Percentiles rank a stretch among this genome's conserved stretches.
phyloP scores from a whole-genome alignment of 176 grass and related monocot genomes.

The Zoysia pacifica region DNA sequence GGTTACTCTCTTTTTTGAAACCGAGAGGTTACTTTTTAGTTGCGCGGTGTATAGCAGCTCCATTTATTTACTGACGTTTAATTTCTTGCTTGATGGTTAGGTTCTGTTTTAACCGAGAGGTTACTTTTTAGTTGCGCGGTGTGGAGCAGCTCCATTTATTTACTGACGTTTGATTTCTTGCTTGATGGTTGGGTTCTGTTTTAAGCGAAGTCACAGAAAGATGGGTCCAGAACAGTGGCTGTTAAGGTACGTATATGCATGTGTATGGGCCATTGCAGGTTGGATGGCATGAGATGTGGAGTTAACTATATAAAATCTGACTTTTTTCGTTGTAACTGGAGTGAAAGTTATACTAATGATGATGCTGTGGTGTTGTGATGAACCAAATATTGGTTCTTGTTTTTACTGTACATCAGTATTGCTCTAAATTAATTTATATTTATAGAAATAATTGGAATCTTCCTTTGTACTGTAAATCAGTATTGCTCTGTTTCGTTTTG shows the following conservation, averaged over 20 bases:
- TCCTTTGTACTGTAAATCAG: no score
- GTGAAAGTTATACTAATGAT: not conserved
- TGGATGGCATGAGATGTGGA: not conserved
- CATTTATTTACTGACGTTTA: not conserved
- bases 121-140: not conserved
- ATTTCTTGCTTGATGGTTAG: constrained; percentile 25
- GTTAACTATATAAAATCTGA: not conserved
- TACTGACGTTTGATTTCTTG: constrained; percentile 2
- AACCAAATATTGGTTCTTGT: no score
- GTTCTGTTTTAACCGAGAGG: not conserved
- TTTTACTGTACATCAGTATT: no score
- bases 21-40: not conserved
- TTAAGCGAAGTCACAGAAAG: not conserved
- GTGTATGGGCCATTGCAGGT: not conserved
- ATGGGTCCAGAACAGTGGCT: not conserved
- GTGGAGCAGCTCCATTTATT: not conserved
- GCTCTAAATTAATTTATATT: no score
- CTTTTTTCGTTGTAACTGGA: not conserved
- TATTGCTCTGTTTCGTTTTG: no score
- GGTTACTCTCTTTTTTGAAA: not conserved
- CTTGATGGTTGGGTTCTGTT: constrained; percentile 29
- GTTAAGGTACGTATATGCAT: constrained; percentile 17
- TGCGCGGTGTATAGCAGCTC: not conserved
- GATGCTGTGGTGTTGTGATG: not conserved
- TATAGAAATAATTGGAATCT: no score